Evolutionary conservation across 306 rosid species (phyloP), one percentile per base, ranked within the genome.

Genomic region (Vigna angularis): DNA sequence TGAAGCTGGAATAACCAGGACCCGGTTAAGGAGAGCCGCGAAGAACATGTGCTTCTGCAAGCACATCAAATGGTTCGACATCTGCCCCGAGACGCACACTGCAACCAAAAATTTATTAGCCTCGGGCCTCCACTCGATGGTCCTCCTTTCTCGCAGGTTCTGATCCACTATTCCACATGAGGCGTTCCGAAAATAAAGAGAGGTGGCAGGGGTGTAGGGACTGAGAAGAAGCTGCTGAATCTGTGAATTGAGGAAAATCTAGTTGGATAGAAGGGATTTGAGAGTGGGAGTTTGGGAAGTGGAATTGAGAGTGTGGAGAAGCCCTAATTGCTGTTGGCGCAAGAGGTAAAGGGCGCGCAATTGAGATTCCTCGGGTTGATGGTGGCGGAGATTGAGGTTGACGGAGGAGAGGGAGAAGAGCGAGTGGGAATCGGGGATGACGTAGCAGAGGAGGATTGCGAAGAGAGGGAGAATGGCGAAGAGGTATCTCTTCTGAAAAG

Each of bases 11-110:
- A 91, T 82, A 13, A 93, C 90, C 84, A 91, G 40, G 66, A 91
- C 82, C 20, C 97, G 83, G 50, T 88, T 82, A 1, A 93, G 93
- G 68, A 93, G 75, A 66, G 98, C 97, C 7, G 95, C 98, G 8
- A 93, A 88, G 72, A 93, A 86, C 98, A 93, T 93, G 59, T 91
- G 98, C 84, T 93, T 93, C 87, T 93, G 93, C 78, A 93, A 83
- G 79, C 98, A 93, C 65, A 91, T 91, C 80, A 93, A 83, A 80
- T 86, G 97, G 86, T 93, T 88, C 0, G 97, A 93, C 98, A 89
- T 93, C 80, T 93, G 93, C 3, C 98, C 97, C 11, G 95, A 93
- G 49, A 85, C 74, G 66, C 98, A 91, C 47, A 91, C 66, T 26
- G 95, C 95, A 61, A 93, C 75, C 75, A 93, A 74, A 73, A 74